Evolutionary conservation across 1,284 basidiomycete species (phyloP), one percentile per base, ranked within the genome.

Genomic region (Apiotrichum gamsii): DNA sequence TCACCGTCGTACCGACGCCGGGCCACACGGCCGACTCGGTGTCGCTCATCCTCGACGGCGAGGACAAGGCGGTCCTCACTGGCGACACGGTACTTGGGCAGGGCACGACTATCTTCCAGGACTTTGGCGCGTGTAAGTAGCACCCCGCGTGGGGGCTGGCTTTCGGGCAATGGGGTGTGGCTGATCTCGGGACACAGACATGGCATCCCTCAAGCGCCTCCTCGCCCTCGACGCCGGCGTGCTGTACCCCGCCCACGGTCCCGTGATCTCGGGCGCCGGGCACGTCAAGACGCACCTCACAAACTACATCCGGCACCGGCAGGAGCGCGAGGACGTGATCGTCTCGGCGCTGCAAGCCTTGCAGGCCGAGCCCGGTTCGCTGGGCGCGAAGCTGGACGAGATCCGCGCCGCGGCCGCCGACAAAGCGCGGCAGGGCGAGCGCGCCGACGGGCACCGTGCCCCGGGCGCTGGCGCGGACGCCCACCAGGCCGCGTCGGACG

Each of bases 11-110:
- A 0, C 84, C 88, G 63, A 85, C 90, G 0, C 94, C 93, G 0
- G 94, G 93, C 0, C 94, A 97, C 64, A 96, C 93, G 0, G 64
- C 76, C 30, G 93, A 97, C 69, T 93, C 89, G 6, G 80, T 94
- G 58, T 84, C 78, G 43, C 73, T 91, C 37, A 75, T 82, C 53
- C 73, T 87, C 78, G 35, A 43, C 16, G 45, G 42, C 11, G 42
- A 44, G 33, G 45, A 41, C 34, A 86, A 67, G 64, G 83, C 80
- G 1, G 76, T 93, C 20, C 87, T 94, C 72, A 93, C 90, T 0
- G 89, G 86, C 1, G 94, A 97, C 71, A 88, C 85, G 6, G 82
- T 97, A 5, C 80, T 97, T 19, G 93, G 94, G 0, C 82, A 90
- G 56, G 90, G 91, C 2, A 91, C 90, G 0, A 81, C 89, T 2